These are phyloP conservation scores for Saccharomycopsis sp. DNA, from an alignment of 805 yeast genomes.

Conservation along the genomic window DNA sequence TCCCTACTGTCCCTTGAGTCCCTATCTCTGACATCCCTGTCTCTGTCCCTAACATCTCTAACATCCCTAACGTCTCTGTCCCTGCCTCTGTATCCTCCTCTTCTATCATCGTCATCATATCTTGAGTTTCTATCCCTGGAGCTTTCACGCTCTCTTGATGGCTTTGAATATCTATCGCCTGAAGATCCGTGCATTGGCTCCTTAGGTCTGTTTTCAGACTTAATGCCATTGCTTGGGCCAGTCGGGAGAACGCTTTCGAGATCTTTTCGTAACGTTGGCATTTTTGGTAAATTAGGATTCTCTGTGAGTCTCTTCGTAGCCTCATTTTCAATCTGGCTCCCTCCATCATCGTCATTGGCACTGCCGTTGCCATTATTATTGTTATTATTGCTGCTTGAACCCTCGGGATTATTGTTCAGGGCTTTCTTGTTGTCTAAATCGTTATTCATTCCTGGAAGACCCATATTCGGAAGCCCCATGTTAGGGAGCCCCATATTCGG, in stretches of 20 bases:
- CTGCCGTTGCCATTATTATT: constrained; percentile 15
- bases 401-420: constrained; percentile 3
- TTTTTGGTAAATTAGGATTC: constrained; percentile 9
- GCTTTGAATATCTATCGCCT: background rate
- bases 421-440: constrained; percentile 5
- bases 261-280: constrained; percentile 4
- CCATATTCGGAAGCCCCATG: constrained; percentile 31
- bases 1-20: constrained; percentile 4
- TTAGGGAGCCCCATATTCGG: constrained; percentile 18
- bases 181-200: background rate
- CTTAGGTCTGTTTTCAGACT: background rate
- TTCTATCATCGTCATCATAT: background rate
- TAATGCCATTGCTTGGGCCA: background rate
- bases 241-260: too few species aligned
- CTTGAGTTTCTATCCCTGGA: background rate
- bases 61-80: too few species aligned
- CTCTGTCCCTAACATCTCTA: constrained; percentile 7
- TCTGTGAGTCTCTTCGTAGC: background rate
- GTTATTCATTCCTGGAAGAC: constrained; percentile 16
- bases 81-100: constrained; percentile 5
- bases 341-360: constrained; percentile 1
- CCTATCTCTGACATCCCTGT: constrained; percentile 4
- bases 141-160: background rate
- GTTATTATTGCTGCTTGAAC: constrained; percentile 3
- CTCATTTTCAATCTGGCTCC: background rate